phyloP scores from a whole-genome alignment of 2,329 filamentous ascomycete genomes.

The Plectosphaerella cucumerina region DNA sequence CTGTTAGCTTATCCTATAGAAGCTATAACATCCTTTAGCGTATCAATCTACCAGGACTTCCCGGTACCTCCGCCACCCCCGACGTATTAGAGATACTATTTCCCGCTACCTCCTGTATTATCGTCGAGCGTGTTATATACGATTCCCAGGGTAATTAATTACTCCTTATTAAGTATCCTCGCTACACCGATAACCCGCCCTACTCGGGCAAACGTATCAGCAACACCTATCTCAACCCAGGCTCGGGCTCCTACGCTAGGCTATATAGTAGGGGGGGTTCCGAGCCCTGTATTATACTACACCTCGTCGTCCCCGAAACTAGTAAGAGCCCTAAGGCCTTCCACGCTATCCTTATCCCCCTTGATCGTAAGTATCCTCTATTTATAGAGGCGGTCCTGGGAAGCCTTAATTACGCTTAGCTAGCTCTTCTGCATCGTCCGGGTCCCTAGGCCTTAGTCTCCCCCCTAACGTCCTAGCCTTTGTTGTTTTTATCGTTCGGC shows the following conservation, averaged over 20 bases:
- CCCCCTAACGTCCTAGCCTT: no score
- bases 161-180: neutral
- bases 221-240: neutral
- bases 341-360: neutral
- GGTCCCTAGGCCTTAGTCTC: neutral
- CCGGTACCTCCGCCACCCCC: neutral
- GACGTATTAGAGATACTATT: neutral
- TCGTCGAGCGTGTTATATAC: neutral
- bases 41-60: neutral
- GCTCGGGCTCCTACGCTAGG: no score
- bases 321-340: neutral
- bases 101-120: neutral
- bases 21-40: neutral
- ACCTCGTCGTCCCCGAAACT: neutral
- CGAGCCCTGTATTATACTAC: no score
- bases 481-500: no score
- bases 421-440: neutral
- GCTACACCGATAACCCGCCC: neutral
- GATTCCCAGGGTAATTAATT: no score
- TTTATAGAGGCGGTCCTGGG: neutral
- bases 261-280: neutral
- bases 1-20: neutral
- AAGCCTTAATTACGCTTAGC: neutral
- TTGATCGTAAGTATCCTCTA: neutral
- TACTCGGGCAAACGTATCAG: no score